Base-by-base conservation (phyloP, 495 filamentous ascomycete species). In the Tuber borchii region DNA sequence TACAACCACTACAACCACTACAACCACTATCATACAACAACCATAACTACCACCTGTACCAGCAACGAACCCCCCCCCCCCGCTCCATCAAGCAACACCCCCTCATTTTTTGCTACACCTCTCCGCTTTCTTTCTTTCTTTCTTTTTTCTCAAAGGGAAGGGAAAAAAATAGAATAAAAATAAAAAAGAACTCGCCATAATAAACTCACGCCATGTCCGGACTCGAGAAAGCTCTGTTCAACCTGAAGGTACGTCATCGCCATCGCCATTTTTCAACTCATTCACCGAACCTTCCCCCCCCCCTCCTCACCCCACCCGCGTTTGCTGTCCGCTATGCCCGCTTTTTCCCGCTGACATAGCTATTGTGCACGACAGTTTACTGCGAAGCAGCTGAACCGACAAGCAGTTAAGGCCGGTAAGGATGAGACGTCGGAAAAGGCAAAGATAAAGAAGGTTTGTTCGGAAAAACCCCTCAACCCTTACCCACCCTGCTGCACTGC, bases 401-500 rank as follows among this genome's bases (percentile, higher is more conserved):
- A 95, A 86, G 90, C 92, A 17, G 88, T 88, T 75, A 94, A 93
- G 83, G 93, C 93, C 26, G 88, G 89, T 73, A 94, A 94, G 84
- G 92, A 94, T 83, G 93, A 94, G 83, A 91, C 89, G 75, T 86
- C 90, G 40, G 89, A 94, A 84, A 93, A 93, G 86, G 89, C 90
- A 82, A 93, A 94, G 84, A 87, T 95, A 80, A 93, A 95, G 83
- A 93, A 91, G 85, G 90, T 91, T 65, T 31, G 56, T 17, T 65
- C 12, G 76, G 71, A 83, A 69, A 72, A 43, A 71, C 43, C 73
- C 73, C 74, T 71, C 71, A 71, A 72, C 68, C 79, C 71, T 73
- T 65, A 65, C 56, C 56, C 56, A 17, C n/a, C 56, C 56, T 65
- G 31, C 26, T 16, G 56, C 26, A 31, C 56, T 65, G 56, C 56